Conservation (phyloP, 1,284 basidiomycete genomes). For the Leccinum cinnamomeum region DNA sequence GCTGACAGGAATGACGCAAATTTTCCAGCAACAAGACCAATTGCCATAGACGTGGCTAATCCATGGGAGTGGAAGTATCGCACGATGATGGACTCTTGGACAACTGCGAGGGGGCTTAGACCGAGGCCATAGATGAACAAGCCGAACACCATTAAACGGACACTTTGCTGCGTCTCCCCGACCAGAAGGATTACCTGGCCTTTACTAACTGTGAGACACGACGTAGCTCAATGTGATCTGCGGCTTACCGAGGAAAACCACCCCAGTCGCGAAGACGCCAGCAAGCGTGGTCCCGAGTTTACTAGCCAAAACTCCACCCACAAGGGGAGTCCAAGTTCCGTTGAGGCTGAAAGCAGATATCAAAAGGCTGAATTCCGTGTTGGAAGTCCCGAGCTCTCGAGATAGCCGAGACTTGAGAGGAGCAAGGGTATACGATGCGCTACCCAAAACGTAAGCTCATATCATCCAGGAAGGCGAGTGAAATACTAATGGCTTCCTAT, state of each 20-base stretch:
- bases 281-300: constrained; percentile 67
- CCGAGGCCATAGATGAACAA: constrained; percentile 81
- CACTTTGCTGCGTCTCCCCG: constrained; percentile 57
- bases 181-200: constrained; percentile 63
- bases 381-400: constrained; percentile 71
- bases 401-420: constrained; percentile 73
- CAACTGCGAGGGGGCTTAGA: constrained; percentile 71
- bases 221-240: not conserved
- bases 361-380: constrained; percentile 74
- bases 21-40: constrained; percentile 79
- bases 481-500: constrained; percentile 75
- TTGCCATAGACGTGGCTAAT: constrained; percentile 74
- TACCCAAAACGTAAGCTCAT: constrained; percentile 29
- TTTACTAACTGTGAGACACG: constrained; percentile 27
- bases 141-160: constrained; percentile 67
- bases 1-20: constrained; percentile 74
- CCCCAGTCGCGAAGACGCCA: constrained; percentile 69
- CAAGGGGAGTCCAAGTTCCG: constrained; percentile 78
- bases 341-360: constrained; percentile 76
- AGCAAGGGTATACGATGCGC: constrained; percentile 69
- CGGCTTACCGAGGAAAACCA: constrained; percentile 60
- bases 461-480: not conserved
- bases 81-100: constrained; percentile 78
- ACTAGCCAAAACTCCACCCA: constrained; percentile 67
- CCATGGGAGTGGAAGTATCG: constrained; percentile 77